Evolutionary conservation across 306 rosid species (phyloP).

Genomic region (Delonix regia): DNA sequence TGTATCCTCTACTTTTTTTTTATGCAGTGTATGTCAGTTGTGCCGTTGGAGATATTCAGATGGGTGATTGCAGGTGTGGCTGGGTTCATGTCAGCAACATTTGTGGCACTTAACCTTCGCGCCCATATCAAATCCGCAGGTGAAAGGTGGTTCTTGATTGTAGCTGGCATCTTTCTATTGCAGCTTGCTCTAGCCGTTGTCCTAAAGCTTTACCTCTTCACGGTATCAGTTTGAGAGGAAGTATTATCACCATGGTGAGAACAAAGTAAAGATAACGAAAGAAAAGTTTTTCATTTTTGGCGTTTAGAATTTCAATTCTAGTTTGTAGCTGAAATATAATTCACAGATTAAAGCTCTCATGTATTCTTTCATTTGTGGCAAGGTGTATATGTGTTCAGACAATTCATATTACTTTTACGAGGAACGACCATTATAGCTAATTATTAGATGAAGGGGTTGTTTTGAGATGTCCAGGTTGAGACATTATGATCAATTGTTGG

Average conservation of each 20-base stretch:
- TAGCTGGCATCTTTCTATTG: constrained; percentile 72
- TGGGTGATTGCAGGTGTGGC: constrained; percentile 78
- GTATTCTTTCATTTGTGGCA: constrained; percentile 46
- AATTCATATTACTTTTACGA: not conserved
- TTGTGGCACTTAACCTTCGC: constrained; percentile 85
- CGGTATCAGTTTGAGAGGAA: constrained; percentile 56
- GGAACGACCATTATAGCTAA: not conserved
- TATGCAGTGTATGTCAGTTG: constrained; percentile 73
- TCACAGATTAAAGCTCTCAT: constrained; percentile 24
- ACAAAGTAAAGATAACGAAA: constrained; percentile 45
- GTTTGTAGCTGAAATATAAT: constrained; percentile 39
- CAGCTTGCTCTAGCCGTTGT: constrained; percentile 70
- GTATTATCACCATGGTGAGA: constrained; percentile 10
- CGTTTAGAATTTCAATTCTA: constrained; percentile 22
- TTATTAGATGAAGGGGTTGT: not conserved
- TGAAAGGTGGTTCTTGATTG: constrained; percentile 80
- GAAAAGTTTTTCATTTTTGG: constrained; percentile 35
- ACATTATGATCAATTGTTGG: not conserved
- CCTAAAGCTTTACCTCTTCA: constrained; percentile 73
- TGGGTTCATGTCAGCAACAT: constrained; percentile 83
- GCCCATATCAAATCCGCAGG: constrained; percentile 84
- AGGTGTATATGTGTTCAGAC: not conserved
- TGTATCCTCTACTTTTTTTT: constrained; percentile 2
- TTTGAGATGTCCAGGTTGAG: not conserved
- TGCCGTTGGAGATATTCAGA: constrained; percentile 70